Evolutionary conservation across 768 basidiomycete genomes (phyloP).

Genomic region (Termitomyces heimii): DNA sequence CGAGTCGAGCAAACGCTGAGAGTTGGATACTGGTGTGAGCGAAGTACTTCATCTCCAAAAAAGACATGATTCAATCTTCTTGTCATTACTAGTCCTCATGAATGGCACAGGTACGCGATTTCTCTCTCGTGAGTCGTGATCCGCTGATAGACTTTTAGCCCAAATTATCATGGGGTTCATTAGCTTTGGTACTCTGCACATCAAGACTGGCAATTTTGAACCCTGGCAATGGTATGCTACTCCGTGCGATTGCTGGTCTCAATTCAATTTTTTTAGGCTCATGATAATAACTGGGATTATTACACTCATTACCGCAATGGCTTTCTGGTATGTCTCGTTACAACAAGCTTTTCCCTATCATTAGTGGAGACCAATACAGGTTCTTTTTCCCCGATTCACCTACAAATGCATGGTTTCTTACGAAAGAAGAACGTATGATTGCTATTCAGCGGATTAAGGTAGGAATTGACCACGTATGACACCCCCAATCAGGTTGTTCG

Average conservation of each 20-base stretch:
- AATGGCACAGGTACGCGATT: conserved; percentile 53
- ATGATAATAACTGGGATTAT: conserved; percentile 65
- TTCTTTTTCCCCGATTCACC: conserved; percentile 74
- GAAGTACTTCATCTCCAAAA: neutral
- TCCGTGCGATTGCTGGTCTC: neutral
- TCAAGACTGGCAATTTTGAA: conserved; percentile 46
- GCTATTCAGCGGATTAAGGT: conserved; percentile 66
- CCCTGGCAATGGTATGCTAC: conserved; percentile 69
- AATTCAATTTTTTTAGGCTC: conserved; percentile 31
- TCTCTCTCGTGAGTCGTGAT: neutral
- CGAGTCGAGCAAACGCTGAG: conserved; percentile 62
- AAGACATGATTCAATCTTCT: neutral
- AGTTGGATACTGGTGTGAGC: conserved; percentile 75
- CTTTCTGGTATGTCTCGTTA: conserved; percentile 44
- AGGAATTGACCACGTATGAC: neutral
- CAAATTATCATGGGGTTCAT: conserved; percentile 67
- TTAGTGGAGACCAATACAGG: conserved; percentile 24
- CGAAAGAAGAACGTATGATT: conserved; percentile 51
- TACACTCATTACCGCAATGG: conserved; percentile 44
- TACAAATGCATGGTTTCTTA: conserved; percentile 70
- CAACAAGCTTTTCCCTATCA: neutral
- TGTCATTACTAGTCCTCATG: conserved; percentile 51
- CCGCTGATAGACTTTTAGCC: conserved; percentile 30
- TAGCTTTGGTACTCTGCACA: conserved; percentile 62
- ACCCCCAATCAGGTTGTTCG: neutral